Base-by-base conservation (phyloP, 192 early-diverging fungal genomes). In the Podila clonocystis region DNA sequence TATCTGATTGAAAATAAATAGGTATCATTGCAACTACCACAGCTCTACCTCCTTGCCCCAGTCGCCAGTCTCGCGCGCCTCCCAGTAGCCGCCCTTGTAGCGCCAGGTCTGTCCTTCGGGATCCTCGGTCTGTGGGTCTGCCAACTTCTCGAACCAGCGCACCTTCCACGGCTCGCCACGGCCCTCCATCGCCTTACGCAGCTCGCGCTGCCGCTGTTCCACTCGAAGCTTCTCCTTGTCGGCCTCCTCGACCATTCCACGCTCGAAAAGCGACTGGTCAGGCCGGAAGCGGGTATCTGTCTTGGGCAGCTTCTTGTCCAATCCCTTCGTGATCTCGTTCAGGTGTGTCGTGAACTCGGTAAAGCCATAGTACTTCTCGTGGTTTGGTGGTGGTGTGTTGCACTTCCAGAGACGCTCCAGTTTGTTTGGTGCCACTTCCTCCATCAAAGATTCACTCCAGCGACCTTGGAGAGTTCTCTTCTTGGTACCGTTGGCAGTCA, bases 271-370 rank as follows among this genome's bases (percentile, higher is more conserved):
- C 24, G 92, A 84, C 87, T 99, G 97, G 84, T 99, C 97, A 24
- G 96, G 91, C 12, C 97, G 89, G 80, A 93, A 93, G 7, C 97
- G 86, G n/a, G 97, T 97, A 82, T 99, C 97, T 9, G 97, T 99
- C 61, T 75, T 90, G 22, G 97, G 97, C 58, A 98, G 72, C 33
- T 86, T 66, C 3, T 65, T 80, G 33, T 82, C 70, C 61, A 94
- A 75, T 22, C 91, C 88, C 19, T 89, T 86, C 8, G 91, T 91
- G 22, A 99, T 70, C 82, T 99, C 96, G 82, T 98, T 98, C 34
- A 99, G 86, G 61, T 95, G 92, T 45, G 94, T 93, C 12, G 95
- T 89, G 74, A 95, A 96, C 72, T 90, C 87, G 20, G 94, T 94
- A 71, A 99, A 98, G 33, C 95, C 92, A 86, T 98, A 99, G 74